Evolutionary conservation across 305 asterid species (phyloP), one percentile per base, ranked within the genome.

Genomic region (Fraxinus ornus): DNA sequence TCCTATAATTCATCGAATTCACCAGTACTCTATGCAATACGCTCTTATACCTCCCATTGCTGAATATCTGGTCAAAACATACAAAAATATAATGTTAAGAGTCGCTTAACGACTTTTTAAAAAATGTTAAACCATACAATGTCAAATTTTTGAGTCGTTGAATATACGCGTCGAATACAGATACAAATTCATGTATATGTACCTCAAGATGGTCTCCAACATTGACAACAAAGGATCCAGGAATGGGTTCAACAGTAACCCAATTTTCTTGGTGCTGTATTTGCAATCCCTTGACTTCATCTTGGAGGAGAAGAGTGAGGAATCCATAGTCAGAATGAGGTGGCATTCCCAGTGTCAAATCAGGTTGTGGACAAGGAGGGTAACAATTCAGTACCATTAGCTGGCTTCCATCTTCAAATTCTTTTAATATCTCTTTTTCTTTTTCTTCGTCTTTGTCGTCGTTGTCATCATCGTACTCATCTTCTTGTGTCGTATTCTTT

Each of bases 191-290:
- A 36, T 6, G 28, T 26, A 26, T 26, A 39, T 39, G 47, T 39
- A 39, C 98, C 98, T 95, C 98, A 30, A 95, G 97, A 79, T 95
- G 98, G 85, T 95, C 98, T 0, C 98, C 98, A 4, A 95, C 95
- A 52, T 92, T 95, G 90, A 95, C 94, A 1, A 93, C 95, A 74
- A 95, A 95, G 71, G 98, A 89, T 28, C 97, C 95, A 3, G 97
- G 94, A 7, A 92, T 75, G 55, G 98, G 98, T 19, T 91, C 87
- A 22, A 95, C 83, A 1, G 95, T 87, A 83, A 90, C 78, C 98
- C 98, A 95, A n/a, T 88, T 66, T 1, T 84, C 82, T 0, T 64
- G 70, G 80, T 88, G 91, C 2, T 89, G 88, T 3, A 95, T 89
- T 75, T 95, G 98, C 78, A 95, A 72, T 4, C 98, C 98, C 78